phyloP scores from a whole-genome alignment of 2,329 filamentous ascomycete genomes.

The Ophiostoma novo-ulmi region DNA sequence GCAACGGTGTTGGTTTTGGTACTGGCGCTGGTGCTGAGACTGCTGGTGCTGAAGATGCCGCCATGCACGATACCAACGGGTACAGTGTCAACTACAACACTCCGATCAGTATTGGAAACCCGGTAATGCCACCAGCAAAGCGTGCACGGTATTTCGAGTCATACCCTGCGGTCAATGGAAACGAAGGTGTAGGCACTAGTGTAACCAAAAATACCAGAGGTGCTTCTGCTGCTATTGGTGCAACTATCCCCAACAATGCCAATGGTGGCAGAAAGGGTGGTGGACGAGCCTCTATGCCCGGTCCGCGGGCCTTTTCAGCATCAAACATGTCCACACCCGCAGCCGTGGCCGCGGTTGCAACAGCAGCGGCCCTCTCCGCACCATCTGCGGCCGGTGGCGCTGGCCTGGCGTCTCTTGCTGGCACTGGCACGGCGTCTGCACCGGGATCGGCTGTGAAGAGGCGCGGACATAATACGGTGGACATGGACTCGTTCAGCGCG shows the following conservation, averaged over 20 bases:
- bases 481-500: conserved; percentile 33
- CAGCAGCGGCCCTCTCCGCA: not conserved
- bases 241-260: conserved; percentile 13
- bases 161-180: conserved; percentile 14
- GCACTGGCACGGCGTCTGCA: not conserved
- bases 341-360: not conserved
- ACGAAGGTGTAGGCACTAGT: not conserved
- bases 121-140: conserved; percentile 31
- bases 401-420: not conserved
- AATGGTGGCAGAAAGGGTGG: conserved; percentile 11
- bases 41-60: not conserved
- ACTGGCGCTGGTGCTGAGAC: not conserved
- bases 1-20: not conserved
- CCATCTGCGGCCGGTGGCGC: not conserved
- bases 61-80: conserved; percentile 2
- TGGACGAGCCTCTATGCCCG: conserved; percentile 10
- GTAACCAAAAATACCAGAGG: not conserved
- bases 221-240: conserved; percentile 24
- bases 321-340: not conserved
- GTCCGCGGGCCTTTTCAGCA: not conserved
- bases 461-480: conserved; percentile 18
- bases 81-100: not conserved
- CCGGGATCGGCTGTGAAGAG: not conserved
- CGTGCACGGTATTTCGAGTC: conserved; percentile 42
- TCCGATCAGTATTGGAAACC: conserved; percentile 4